Percentiles rank a stretch among this genome's conserved stretches.
These are phyloP conservation scores for Ailanthus altissimus DNA, from an alignment of 345 rosid species.

Conservation along the genomic window DNA sequence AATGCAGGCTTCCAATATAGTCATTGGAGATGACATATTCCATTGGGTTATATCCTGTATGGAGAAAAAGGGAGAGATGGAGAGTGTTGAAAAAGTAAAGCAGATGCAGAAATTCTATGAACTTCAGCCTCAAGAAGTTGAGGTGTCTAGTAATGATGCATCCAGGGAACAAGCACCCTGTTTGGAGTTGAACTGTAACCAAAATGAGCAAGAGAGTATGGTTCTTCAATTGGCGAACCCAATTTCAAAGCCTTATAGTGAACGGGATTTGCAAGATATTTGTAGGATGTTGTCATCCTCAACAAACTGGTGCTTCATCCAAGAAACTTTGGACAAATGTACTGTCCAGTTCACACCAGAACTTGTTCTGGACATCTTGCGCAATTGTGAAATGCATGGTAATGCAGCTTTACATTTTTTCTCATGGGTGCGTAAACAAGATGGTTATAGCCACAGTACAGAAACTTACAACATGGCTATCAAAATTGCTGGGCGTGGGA, in stretches of 20 bases:
- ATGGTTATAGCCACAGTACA: conserved; percentile 58
- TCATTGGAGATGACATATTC: conserved; percentile 50
- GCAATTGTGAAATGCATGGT: conserved; percentile 50
- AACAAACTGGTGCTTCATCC: conserved; percentile 5
- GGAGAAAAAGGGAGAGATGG: conserved; percentile 60
- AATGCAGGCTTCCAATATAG: conserved; percentile 54
- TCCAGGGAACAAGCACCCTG: conserved; percentile 17
- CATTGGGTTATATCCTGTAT: conserved; percentile 54
- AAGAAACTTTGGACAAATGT: conserved; percentile 58
- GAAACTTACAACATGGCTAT: conserved; percentile 90
- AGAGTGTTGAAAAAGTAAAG: conserved; percentile 51
- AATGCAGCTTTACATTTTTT: conserved; percentile 64
- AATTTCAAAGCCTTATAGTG: conserved; percentile 33
- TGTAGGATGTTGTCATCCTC: conserved; percentile 47
- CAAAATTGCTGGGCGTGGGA: conserved; percentile 75
- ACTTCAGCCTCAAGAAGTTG: conserved; percentile 23
- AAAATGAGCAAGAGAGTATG: conserved; percentile 4
- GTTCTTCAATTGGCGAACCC: conserved; percentile 24
- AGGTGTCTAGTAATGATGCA: conserved; percentile 21
- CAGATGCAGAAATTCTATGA: conserved; percentile 42
- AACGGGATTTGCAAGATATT: conserved; percentile 48
- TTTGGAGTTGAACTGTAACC: conserved; percentile 24
- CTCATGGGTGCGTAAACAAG: conserved; percentile 68
- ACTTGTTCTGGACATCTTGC: conserved; percentile 55
- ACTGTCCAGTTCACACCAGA: conserved; percentile 60